phyloP scores from a whole-genome alignment of 2,329 filamentous ascomycete genomes.

The Tympanopsis confertula region DNA sequence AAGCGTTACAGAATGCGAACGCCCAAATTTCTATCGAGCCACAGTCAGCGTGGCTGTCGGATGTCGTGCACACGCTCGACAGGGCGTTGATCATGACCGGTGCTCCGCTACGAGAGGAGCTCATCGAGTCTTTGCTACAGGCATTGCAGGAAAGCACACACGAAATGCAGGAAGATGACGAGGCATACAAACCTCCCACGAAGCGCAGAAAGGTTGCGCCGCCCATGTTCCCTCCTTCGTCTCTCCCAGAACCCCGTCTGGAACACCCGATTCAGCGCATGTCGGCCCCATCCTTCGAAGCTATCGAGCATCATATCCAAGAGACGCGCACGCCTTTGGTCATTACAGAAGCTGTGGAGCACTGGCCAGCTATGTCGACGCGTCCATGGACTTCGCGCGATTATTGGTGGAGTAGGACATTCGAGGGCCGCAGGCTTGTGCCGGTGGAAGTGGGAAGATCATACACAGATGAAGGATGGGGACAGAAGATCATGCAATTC shows the following conservation, averaged over 20 bases:
- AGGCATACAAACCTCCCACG: not conserved
- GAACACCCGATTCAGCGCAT: conserved; percentile 12
- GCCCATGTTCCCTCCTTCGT: not conserved
- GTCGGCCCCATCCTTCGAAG: conserved; percentile 22
- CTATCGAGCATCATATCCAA: conserved; percentile 26
- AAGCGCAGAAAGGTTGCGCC: not conserved
- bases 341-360: conserved; percentile 33
- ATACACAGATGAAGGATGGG: conserved; percentile 50
- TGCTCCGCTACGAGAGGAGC: conserved; percentile 25
- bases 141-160: not conserved
- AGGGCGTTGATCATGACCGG: conserved; percentile 47
- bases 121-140: not conserved
- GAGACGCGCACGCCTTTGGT: conserved; percentile 32
- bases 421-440: conserved; percentile 46
- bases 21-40: not conserved
- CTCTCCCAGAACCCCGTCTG: conserved; percentile 2
- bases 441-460: conserved; percentile 49
- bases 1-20: too few relatives aligned
- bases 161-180: not conserved
- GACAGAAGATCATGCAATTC: conserved; percentile 47
- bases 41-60: conserved; percentile 7
- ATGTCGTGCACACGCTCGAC: conserved; percentile 38
- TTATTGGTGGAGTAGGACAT: conserved; percentile 42
- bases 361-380: conserved; percentile 45
- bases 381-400: conserved; percentile 37